These are phyloP conservation scores for Tolypocladium album DNA, from an alignment of 2,329 filamentous ascomycete species.

Conservation along the genomic window DNA sequence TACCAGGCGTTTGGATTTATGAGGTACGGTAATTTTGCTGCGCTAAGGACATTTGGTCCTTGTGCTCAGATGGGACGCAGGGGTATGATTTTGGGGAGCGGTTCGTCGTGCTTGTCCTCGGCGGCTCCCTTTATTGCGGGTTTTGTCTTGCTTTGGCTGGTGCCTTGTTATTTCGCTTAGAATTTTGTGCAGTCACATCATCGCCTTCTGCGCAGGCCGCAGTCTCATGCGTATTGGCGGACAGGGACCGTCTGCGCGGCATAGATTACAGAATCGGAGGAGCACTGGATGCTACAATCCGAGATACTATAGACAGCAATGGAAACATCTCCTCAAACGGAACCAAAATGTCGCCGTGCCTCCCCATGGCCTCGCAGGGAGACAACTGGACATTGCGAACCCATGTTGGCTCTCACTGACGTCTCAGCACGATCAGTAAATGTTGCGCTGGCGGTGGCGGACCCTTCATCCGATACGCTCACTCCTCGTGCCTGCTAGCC, in stretches of 20 bases:
- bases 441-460: background rate
- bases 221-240: conserved; percentile 2
- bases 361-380: background rate
- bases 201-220: conserved; percentile 4
- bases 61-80: background rate
- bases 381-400: background rate
- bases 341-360: background rate
- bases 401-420: background rate
- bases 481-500: background rate
- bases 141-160: background rate
- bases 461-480: background rate
- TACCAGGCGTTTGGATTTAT: conserved; percentile 5
- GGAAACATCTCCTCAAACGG: background rate
- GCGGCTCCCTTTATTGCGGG: background rate
- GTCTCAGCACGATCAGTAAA: too few species aligned
- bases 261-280: background rate
- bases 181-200: background rate
- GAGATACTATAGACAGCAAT: conserved; percentile 1
- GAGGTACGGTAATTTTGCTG: conserved; percentile 5
- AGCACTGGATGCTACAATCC: conserved; percentile 1
- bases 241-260: conserved; percentile 3
- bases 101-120: background rate
- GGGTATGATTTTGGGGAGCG: background rate
- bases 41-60: background rate
- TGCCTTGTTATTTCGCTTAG: background rate